Percentiles rank a stretch among this genome's conserved stretches.
Conservation (phyloP, 1,139 yeast genomes). For the Yamadazyma mexicana region DNA sequence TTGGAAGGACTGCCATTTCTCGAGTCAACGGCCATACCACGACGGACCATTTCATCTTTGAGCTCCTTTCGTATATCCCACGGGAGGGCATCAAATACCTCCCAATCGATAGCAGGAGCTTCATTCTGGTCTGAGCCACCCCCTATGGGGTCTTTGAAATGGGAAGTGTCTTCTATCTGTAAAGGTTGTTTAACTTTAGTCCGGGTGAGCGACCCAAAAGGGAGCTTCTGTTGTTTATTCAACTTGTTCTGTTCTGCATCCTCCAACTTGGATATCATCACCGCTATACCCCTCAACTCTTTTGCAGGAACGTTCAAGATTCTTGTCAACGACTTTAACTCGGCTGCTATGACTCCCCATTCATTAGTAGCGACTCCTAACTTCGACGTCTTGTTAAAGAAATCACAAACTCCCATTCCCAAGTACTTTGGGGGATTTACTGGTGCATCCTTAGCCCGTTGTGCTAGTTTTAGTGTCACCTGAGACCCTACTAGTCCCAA, state of each 20-base stretch:
- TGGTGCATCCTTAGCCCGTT: constrained; percentile 66
- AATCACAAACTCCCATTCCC: constrained; percentile 83
- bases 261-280: constrained; percentile 60
- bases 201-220: constrained; percentile 22
- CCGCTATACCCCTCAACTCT: constrained; percentile 78
- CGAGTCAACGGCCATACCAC: constrained; percentile 22
- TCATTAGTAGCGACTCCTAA: constrained; percentile 70
- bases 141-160: constrained; percentile 16
- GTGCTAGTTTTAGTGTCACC: constrained; percentile 64
- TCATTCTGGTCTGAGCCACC: constrained; percentile 2
- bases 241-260: constrained; percentile 31
- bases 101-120: constrained; percentile 44
- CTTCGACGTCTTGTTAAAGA: constrained; percentile 56
- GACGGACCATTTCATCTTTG: constrained; percentile 39
- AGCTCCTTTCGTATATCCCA: constrained; percentile 51
- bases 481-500: constrained; percentile 54
- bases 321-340: constrained; percentile 57
- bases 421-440: constrained; percentile 71
- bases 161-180: constrained; percentile 9
- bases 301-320: constrained; percentile 58
- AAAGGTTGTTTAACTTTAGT: constrained; percentile 1
- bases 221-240: constrained; percentile 43
- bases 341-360: constrained; percentile 59
- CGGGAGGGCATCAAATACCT: constrained; percentile 56
- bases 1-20: constrained; percentile 17